Evolutionary conservation across 2,329 filamentous ascomycete genomes (phyloP).

Genomic region (Thelonectria discophora): DNA sequence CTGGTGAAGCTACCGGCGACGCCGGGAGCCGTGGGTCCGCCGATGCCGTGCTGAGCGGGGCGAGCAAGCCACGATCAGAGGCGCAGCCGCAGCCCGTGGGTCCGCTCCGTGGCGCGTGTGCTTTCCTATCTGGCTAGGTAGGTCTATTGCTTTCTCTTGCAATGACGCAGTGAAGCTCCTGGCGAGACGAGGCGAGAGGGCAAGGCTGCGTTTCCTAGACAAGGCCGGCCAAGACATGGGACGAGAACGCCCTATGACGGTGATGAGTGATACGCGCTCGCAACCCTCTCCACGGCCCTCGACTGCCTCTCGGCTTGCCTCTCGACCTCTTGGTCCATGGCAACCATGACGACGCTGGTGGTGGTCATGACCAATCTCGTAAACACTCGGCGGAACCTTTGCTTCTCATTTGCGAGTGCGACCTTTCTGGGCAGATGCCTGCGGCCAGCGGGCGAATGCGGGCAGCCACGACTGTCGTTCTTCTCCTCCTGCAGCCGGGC

Average conservation of each 20-base stretch:
- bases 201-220: constrained; percentile 30
- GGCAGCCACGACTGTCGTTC: background rate
- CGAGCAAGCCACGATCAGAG: constrained; percentile 44
- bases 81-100: constrained; percentile 40
- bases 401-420: constrained; percentile 11
- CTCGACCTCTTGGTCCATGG: background rate
- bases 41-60: constrained; percentile 21
- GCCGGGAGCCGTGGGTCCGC: constrained; percentile 32
- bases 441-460: background rate
- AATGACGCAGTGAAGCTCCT: constrained; percentile 31
- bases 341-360: constrained; percentile 23
- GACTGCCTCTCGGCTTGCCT: background rate
- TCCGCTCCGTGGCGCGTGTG: constrained; percentile 36
- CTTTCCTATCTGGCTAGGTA: constrained; percentile 33
- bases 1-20: constrained; percentile 37
- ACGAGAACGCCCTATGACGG: constrained; percentile 8
- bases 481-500: background rate
- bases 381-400: constrained; percentile 2
- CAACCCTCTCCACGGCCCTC: constrained; percentile 21
- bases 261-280: constrained; percentile 20
- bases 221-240: background rate
- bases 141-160: constrained; percentile 17
- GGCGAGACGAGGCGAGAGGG: constrained; percentile 18
- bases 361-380: constrained; percentile 9
- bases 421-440: constrained; percentile 20